A percentile compares a stretch with the other conserved stretches of the same genome.
These are phyloP conservation scores for Colletotrichum higginsianum DNA, from an alignment of 2,329 filamentous ascomycete species.

Conservation along the genomic window DNA sequence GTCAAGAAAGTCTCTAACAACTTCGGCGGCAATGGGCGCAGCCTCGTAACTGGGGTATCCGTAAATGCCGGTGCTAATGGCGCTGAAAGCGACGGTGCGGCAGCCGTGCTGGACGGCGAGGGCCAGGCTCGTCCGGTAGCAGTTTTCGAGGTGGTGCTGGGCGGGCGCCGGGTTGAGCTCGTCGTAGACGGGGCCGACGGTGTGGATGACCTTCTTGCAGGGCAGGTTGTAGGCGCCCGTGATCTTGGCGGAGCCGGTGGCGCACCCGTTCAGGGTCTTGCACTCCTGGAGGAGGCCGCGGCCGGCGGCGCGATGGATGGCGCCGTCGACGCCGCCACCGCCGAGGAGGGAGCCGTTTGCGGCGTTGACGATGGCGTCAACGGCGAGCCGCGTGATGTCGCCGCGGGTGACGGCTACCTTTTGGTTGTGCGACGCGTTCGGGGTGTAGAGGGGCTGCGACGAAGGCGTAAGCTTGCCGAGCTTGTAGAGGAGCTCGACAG, in stretches of 20 bases:
- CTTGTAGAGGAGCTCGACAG: slow-evolving; percentile 77
- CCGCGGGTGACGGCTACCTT: slow-evolving; percentile 79
- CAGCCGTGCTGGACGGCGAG: slow-evolving; percentile 78
- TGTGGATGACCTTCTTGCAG: slow-evolving; percentile 85
- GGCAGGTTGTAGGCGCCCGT: slow-evolving; percentile 84
- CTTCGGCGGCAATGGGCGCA: slow-evolving; percentile 77
- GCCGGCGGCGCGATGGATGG: slow-evolving; percentile 90
- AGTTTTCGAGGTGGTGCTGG: slow-evolving; percentile 66
- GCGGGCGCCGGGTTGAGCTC: slow-evolving; percentile 55
- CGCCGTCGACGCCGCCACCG: slow-evolving; percentile 91
- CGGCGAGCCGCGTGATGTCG: slow-evolving; percentile 85
- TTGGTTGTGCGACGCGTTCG: slow-evolving; percentile 72
- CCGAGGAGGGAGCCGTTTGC: slow-evolving; percentile 85
- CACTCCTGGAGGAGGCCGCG: slow-evolving; percentile 79
- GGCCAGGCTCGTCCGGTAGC: slow-evolving; percentile 81
- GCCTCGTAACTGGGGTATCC: slow-evolving; percentile 85
- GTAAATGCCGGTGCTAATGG: slow-evolving; percentile 90
- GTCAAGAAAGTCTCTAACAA: slow-evolving; percentile 70
- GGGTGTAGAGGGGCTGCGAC: slow-evolving; percentile 44
- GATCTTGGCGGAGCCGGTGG: slow-evolving; percentile 85
- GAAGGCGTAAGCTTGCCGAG: slow-evolving; percentile 61
- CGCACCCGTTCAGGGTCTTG: slow-evolving; percentile 77
- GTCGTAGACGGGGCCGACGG: slow-evolving; percentile 87
- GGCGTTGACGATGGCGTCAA: slow-evolving; percentile 93
- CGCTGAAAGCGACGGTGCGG: slow-evolving; percentile 84